These are phyloP conservation scores for Triticum aestivum DNA, from an alignment of 176 grass and related monocot species.

Conservation along the genomic window IWGSC_CS_RefSeq_v2.1 NC_057804.1:288726511-288727010, in stretches of 20 bases:
- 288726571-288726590: constrained; percentile 52
- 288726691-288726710: constrained; percentile 76
- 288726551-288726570: constrained; percentile 81
- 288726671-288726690: constrained; percentile 78
- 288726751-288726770: constrained; percentile 76
- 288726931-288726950: too few species aligned
- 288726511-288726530: constrained; percentile 36
- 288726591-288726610: constrained; percentile 89
- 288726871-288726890: too few species aligned
- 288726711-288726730: constrained; percentile 45
- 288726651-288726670: constrained; percentile 90
- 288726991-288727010: too few species aligned
- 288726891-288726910: too few species aligned
- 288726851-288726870: too few species aligned
- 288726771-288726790: constrained; percentile 68
- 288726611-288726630: constrained; percentile 61
- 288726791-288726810: constrained; percentile 76
- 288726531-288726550: constrained; percentile 55
- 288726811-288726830: constrained; percentile 48
- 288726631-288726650: constrained; percentile 54
- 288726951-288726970: too few species aligned
- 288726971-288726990: too few species aligned
- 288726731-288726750: constrained; percentile 80
- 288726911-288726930: too few species aligned
- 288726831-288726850: too few species aligned